Evolutionary conservation across 2,329 filamentous ascomycete species (phyloP), one percentile per base, ranked within the genome.

Genomic region (Aspergillus fumigatiaffinis): DNA sequence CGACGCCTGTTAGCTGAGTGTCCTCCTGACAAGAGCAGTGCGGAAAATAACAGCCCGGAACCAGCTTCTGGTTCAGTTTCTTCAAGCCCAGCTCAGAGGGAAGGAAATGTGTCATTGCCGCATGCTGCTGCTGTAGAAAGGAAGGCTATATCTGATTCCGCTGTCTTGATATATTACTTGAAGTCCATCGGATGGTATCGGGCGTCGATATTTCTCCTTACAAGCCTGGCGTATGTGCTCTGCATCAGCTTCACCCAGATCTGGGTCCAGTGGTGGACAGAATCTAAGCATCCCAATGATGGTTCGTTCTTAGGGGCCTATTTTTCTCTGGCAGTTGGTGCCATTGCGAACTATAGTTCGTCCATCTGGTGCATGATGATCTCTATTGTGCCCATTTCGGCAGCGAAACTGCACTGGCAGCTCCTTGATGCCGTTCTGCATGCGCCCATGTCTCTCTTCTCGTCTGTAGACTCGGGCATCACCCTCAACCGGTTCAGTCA

Each of bases 261-360:
- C 55, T 71, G 76, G 62, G 80, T 80, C 57, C 73, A 80, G 5
- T 76, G 72, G 55, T 50, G 46, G 55, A 49, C 46, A 4, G 44
- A 53, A 29, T 35, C 44, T 7, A 25, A 29, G 25, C 29, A 17
- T 23, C 4, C 28, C 25, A 4, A 50, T 8, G 14, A 35, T 26
- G 44, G 44, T 21, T n/a, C 20, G 28, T 54, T 38, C 29, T 12
- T 54, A 41, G 44, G 12, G 21, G 42, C 50, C 44, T 53, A 35
- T 10, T 26, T 53, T 21, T 46, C 32, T 29, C 32, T 55, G 25
- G 53, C 47, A 4, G n/a, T 51, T 17, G 47, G 25, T 4, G 53
- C 47, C 9, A 23, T 51, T 6, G 6, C 23, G 35, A 44, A 14
- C 23, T 41, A 26, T 21, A 25, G 12, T 44, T n/a, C 35, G 17